Evolutionary conservation across 306 rosid species (phyloP).

Genomic region (Corylus avellana): DNA sequence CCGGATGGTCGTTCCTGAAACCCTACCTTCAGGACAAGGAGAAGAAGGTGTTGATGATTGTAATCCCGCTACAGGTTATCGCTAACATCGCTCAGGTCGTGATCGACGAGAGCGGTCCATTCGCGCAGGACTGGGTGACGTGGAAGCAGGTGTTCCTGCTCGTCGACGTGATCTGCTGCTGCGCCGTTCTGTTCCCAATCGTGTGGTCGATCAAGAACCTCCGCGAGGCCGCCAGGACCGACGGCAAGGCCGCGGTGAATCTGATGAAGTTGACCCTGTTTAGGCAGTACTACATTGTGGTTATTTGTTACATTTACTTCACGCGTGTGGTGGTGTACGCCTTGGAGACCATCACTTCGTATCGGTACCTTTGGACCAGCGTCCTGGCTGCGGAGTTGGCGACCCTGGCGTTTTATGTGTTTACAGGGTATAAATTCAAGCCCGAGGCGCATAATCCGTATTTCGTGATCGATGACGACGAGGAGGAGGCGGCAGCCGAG

Average conservation of each 20-base stretch:
- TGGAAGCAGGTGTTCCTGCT: constrained; percentile 92
- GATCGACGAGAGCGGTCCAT: constrained; percentile 83
- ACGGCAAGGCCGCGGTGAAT: constrained; percentile 94
- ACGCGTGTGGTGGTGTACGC: constrained; percentile 95
- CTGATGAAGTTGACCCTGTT: constrained; percentile 89
- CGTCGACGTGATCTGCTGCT: constrained; percentile 90
- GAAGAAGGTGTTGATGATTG: constrained; percentile 92
- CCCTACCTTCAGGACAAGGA: constrained; percentile 91
- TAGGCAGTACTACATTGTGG: constrained; percentile 88
- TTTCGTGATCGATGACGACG: constrained; percentile 89
- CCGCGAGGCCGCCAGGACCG: constrained; percentile 89
- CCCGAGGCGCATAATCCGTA: constrained; percentile 94
- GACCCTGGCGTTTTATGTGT: constrained; percentile 75
- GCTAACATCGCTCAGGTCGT: constrained; percentile 92
- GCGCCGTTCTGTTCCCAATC: constrained; percentile 90
- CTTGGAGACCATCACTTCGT: constrained; percentile 82
- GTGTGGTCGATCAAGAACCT: constrained; percentile 97
- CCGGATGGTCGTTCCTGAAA: constrained; percentile 94
- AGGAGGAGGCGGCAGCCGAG: constrained; percentile 96
- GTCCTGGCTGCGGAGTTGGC: constrained; percentile 89
- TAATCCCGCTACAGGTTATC: constrained; percentile 83
- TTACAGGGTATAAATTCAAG: constrained; percentile 87
- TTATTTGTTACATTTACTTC: constrained; percentile 91
- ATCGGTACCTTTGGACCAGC: constrained; percentile 91
- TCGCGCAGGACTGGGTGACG: constrained; percentile 73